Base-by-base conservation (phyloP, 2,329 filamentous ascomycete species). In the Helotiales sp. region DNA sequence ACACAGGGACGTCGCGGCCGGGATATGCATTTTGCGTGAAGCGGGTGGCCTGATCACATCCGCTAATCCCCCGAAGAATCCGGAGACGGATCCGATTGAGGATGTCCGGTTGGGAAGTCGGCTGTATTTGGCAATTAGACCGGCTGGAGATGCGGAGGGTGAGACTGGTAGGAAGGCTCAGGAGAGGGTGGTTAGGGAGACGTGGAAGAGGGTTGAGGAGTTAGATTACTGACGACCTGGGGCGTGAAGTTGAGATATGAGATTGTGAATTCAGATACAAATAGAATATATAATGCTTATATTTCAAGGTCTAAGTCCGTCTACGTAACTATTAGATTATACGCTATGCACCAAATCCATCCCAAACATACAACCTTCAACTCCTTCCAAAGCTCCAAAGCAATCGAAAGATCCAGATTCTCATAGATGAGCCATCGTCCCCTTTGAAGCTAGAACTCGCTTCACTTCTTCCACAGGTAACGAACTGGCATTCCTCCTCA, bases 1-100 rank as follows among this genome's bases (percentile, higher is more conserved):
- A 37, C 8, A 1, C 52, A 85, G 85, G 90, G 91, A 93, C 71
- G 91, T 93, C 3, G 90, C 91, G 1, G 91, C 91, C 13, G 91
- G 91, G 1, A 88, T 93, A 66, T 90, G 89, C 4, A 88, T 93
- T 47, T 79, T 93, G 0, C 81, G 89, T 65, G 91, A 93, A 79
- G 91, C 91, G 2, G 91, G 91, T 1, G 91, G 91, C 0, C 77
- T 93, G 3, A 83, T 93, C 22, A 93, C 91, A 0, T 91, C 88
- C 2, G 91, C 90, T 0, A 93, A 93, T 72, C 90, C 91, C 1
- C 91, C 91, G 0, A 78, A 83, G 45, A 81, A 91, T 70, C 77
- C 80, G 13, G 81, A 82, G 11, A 87, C 81, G 0, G 86, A 84
- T 1, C 77, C 82, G 0, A 88, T 93, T 26, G 80, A 84, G 58